Conservation (phyloP, 2,329 filamentous ascomycete species). For the Phialocephala subalpina region DNA sequence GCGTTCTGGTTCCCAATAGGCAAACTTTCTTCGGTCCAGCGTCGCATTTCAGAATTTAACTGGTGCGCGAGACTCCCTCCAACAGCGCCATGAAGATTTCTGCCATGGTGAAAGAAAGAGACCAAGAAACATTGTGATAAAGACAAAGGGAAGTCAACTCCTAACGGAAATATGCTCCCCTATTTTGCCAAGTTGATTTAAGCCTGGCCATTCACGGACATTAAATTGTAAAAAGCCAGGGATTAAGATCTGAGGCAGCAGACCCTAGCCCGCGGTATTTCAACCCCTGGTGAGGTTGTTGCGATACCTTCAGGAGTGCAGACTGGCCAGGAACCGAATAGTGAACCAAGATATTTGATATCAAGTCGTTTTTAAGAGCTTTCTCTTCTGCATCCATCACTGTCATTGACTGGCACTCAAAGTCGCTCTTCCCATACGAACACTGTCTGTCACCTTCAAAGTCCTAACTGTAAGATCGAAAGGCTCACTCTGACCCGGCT, state of each 20-base stretch:
- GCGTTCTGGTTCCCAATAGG: neutral
- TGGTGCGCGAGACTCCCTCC: too few species aligned
- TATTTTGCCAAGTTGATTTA: constrained; percentile 5
- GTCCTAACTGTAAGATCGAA: neutral
- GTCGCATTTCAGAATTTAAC: too few species aligned
- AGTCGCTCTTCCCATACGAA: neutral
- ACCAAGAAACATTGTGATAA: neutral
- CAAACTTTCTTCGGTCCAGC: neutral
- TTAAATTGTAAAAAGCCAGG: constrained; percentile 22
- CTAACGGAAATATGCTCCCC: constrained; percentile 20
- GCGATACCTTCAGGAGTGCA: neutral
- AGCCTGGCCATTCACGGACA: constrained; percentile 23
- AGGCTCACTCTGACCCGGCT: neutral
- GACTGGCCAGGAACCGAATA: too few species aligned
- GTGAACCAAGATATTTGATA: too few species aligned
- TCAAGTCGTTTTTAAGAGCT: neutral
- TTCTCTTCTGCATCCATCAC: neutral
- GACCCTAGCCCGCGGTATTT: constrained; percentile 3
- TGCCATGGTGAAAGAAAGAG: neutral
- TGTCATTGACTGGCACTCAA: neutral
- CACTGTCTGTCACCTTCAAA: neutral
- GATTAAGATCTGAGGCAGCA: constrained; percentile 32
- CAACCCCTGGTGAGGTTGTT: constrained; percentile 2
- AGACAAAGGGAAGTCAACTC: constrained; percentile 2
- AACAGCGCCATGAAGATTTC: neutral